phyloP scores from a whole-genome alignment of 345 rosid genomes.

The Barbarea vulgaris region DNA sequence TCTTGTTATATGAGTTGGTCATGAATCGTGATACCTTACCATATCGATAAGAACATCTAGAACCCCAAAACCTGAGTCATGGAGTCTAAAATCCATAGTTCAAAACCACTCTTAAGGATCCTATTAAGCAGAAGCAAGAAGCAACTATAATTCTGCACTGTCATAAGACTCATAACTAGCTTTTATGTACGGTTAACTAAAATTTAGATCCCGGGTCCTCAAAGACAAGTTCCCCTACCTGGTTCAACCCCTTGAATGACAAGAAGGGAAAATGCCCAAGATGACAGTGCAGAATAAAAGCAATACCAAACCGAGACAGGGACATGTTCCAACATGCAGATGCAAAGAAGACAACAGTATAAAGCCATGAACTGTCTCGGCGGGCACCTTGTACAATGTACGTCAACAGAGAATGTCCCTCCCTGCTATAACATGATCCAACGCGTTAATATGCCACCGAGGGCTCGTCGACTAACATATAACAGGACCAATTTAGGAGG shows the following conservation, averaged over 20 bases:
- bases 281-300: conserved; percentile 44
- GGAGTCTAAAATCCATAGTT: conserved; percentile 25
- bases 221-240: conserved; percentile 41
- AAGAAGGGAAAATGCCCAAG: conserved; percentile 39
- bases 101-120: conserved; percentile 21
- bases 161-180: conserved; percentile 17
- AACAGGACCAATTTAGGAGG: conserved; percentile 43
- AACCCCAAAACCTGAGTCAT: neutral
- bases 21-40: conserved; percentile 13
- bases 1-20: neutral
- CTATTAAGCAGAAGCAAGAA: conserved; percentile 18
- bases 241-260: conserved; percentile 49
- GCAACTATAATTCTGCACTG: conserved; percentile 10
- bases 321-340: conserved; percentile 46
- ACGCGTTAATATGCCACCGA: conserved; percentile 44
- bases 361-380: conserved; percentile 58
- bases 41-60: conserved; percentile 12
- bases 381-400: conserved; percentile 53
- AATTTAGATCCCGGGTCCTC: conserved; percentile 42
- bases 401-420: conserved; percentile 50
- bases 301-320: conserved; percentile 58
- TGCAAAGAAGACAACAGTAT: conserved; percentile 39
- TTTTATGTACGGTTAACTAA: conserved; percentile 18
- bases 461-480: conserved; percentile 41
- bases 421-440: conserved; percentile 71